Evolutionary conservation across 345 rosid species (phyloP), one percentile per base, ranked within the genome.

Genomic region (Boechera divaricarpa): DNA sequence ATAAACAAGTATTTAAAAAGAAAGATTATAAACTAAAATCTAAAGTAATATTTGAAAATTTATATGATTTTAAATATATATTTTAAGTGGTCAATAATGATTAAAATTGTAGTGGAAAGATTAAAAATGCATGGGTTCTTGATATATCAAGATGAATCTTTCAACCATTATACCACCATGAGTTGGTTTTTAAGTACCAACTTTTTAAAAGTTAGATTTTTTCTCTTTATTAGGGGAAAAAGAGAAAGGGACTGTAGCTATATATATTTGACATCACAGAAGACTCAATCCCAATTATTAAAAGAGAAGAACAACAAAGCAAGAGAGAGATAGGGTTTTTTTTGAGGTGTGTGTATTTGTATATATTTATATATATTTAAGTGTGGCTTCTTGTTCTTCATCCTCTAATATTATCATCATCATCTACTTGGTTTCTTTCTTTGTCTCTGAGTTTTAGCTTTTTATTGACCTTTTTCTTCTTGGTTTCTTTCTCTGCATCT

Each of bases 401-500:
- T 63, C 76, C 16, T 70, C 66, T 58, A 45, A 57, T 42, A 69
- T 77, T 71, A 61, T 49, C 78, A 69, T 77, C 76, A 61, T 49
- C 78, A 67, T 61, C 70, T 67, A 32, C 58, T 79, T 72, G 81
- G 72, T 71, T 73, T 78, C 70, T 66, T 78, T 45, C 74, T 67
- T 21, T 59, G 69, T 67, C 69, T 61, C 77, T 59, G 63, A 72
- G 69, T 53, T 67, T 72, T 72, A 49, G 63, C 77, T 69, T 71
- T 78, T 6, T 73, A 35, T 79, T 79, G 78, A 79, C 82, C 78
- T 61, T 53, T 79, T 67, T 73, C 82, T 73, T 73, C 78, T 79
- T 79, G 82, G 74, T 67, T 79, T 73, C 69, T 67, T 73, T 66
- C 74, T 78, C 78, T 72, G 72, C 52, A 78, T 67, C 82, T 61